Evolutionary conservation across 495 filamentous ascomycete genomes (phyloP).

Genomic region (Penicillium turbatum): DNA sequence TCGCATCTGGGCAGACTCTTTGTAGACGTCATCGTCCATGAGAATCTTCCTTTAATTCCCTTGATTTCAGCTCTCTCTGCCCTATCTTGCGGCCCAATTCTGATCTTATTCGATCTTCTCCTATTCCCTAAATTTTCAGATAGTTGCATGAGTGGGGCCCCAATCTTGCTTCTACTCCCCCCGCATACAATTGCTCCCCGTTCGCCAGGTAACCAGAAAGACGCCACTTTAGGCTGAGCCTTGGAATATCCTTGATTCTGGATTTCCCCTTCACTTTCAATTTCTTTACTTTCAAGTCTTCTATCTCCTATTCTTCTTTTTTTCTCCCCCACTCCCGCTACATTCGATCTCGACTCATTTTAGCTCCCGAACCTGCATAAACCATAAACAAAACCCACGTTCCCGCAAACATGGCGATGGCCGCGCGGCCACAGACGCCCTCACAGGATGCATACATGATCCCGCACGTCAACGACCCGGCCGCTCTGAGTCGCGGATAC

Average conservation of each 20-base stretch:
- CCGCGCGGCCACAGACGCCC: slow-evolving; percentile 42
- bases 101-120: not conserved
- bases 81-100: slow-evolving; percentile 3
- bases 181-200: slow-evolving; percentile 20
- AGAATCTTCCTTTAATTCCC: not conserved
- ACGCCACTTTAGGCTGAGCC: slow-evolving; percentile 7
- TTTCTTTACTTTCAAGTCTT: not conserved
- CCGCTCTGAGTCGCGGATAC: slow-evolving; percentile 30
- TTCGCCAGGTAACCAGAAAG: slow-evolving; percentile 28
- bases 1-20: not conserved
- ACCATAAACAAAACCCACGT: slow-evolving; percentile 12
- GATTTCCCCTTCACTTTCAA: not conserved
- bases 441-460: slow-evolving; percentile 40
- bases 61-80: not conserved
- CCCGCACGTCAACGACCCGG: slow-evolving; percentile 28
- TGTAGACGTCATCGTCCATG: slow-evolving; percentile 7
- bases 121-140: slow-evolving; percentile 2
- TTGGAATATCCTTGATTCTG: slow-evolving; percentile 10
- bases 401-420: slow-evolving; percentile 37
- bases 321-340: no score
- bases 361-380: slow-evolving; percentile 7
- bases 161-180: slow-evolving; percentile 14
- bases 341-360: not conserved
- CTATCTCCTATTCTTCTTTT: not conserved
- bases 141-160: slow-evolving; percentile 14